Evolutionary conservation across 1,139 yeast species (phyloP), one percentile per base, ranked within the genome.

Genomic region (Magnusiomyces sp.): DNA sequence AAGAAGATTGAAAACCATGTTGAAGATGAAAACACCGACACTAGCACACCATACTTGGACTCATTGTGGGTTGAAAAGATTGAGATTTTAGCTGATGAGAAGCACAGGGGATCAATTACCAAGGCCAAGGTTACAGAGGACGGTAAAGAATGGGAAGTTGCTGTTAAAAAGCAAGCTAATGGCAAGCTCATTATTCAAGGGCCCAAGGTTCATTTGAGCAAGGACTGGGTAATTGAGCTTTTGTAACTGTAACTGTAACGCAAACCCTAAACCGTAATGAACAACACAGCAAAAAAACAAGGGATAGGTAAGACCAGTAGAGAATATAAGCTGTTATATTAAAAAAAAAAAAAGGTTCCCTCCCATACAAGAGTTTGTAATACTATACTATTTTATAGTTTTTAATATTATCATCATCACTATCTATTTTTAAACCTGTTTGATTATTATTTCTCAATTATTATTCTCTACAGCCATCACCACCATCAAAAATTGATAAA

Each of bases 11-110:
- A 34, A 43, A 44, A 47, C 20, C 34, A 47, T 10, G 44, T 49
- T 10, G 36, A 46, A 2, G 33, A 38, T 6, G 45, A 38, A 5
- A 42, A 34, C 17, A 43, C 37, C 4, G 38, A 36, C 23, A 17
- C 20, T n/a, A 29, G 43, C 27, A 43, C 50, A 6, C 32, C 42
- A 19, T 51, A 48, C 31, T 33, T 51, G 40, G 48, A 51, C 14
- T 38, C 45, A 14, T 36, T 51, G 23, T 51, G 54, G 54, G 44
- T 51, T 41, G 95, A 85, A 59, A 77, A 75, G 57, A 74, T 90
- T 27, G 81, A 81, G 5, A 37, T 19, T 19, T 17, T 10, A 9
- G 38, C 38, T 14, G 27, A 31, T 2, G 27, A 42, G 27, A 31
- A 32, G 13, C 36, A 17, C 16, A 37, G 17, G 6, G 45, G 45